Conservation (phyloP, 306 rosid genomes). For the Sicyos baderoa region DNA sequence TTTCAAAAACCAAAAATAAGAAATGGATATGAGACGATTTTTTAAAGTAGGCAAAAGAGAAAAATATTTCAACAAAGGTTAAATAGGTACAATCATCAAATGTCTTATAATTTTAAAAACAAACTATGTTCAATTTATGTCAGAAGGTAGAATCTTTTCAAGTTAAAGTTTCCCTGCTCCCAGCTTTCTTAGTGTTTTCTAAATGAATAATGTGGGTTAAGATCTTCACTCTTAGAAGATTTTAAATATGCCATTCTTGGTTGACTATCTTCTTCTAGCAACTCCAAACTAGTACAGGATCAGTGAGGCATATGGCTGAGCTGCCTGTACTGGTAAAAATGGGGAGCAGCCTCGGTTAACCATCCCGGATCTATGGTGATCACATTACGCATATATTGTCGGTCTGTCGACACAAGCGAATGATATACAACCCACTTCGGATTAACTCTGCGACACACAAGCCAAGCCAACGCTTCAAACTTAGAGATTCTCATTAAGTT, state of each 20-base stretch:
- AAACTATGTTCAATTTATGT: background rate
- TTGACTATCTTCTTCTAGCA: background rate
- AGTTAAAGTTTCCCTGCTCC: background rate
- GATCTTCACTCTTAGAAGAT: background rate
- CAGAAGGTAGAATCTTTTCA: background rate
- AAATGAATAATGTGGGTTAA: background rate
- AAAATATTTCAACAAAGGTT: background rate
- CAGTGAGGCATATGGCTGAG: slow-evolving; percentile 37
- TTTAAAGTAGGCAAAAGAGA: background rate
- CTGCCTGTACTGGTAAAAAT: slow-evolving; percentile 61
- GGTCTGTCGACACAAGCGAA: slow-evolving; percentile 75
- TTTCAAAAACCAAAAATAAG: too few species aligned
- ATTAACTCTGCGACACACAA: slow-evolving; percentile 55
- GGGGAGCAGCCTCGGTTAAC: slow-evolving; percentile 78
- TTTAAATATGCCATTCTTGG: background rate
- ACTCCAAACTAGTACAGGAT: background rate
- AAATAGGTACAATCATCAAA: background rate
- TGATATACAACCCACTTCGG: slow-evolving; percentile 85
- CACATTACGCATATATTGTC: slow-evolving; percentile 87
- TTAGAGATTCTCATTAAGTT: background rate
- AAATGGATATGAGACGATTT: too few species aligned
- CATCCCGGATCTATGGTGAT: slow-evolving; percentile 69
- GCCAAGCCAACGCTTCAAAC: background rate
- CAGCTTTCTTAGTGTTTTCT: background rate
- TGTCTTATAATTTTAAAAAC: background rate